phyloP scores from a whole-genome alignment of 208 protist species.

The Leishmania aethiopica region DNA sequence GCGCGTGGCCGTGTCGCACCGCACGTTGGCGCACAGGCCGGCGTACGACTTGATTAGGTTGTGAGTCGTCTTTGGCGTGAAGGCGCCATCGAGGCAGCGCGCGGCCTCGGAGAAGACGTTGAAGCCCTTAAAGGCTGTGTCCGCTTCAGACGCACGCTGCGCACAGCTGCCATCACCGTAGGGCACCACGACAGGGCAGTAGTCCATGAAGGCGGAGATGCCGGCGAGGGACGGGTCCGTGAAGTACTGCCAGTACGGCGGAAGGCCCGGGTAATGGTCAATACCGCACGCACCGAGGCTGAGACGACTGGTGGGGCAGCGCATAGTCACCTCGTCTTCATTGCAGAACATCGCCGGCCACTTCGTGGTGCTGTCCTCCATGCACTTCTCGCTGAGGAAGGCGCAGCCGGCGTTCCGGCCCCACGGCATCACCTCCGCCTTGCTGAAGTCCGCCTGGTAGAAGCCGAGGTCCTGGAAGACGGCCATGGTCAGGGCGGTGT shows the following conservation, averaged over 20 bases:
- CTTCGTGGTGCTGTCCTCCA: no score
- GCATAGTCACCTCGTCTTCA: no score
- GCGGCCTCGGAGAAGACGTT: background rate
- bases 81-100: slow-evolving; percentile 2
- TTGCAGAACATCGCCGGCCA: no score
- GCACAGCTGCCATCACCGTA: background rate
- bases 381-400: no score
- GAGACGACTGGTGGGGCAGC: background rate
- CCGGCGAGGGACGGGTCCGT: background rate
- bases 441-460: no score
- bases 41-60: background rate
- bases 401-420: no score
- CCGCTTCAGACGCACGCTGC: background rate
- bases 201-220: background rate
- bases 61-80: background rate
- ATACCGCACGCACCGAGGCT: background rate
- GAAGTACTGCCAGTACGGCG: background rate
- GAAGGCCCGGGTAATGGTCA: background rate
- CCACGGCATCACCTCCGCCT: no score
- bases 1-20: background rate
- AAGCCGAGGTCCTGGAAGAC: no score
- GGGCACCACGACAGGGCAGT: background rate
- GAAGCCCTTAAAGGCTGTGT: no score
- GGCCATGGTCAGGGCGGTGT: no score
- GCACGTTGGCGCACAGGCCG: slow-evolving; percentile 8